These are phyloP conservation scores for Sugiyamaella marilandica DNA, from an alignment of 805 yeast genomes.

Conservation along the genomic window DNA sequence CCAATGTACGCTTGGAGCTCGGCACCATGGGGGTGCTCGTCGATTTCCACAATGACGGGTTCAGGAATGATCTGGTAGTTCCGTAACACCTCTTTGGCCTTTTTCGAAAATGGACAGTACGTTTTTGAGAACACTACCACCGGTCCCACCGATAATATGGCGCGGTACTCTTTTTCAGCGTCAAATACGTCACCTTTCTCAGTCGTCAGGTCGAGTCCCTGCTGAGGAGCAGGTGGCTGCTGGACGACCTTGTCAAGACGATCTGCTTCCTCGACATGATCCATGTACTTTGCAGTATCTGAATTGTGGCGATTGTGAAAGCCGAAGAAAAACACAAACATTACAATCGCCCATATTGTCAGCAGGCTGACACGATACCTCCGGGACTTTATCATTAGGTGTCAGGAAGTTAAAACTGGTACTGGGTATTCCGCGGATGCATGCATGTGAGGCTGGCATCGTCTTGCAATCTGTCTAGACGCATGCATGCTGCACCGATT, in stretches of 20 bases:
- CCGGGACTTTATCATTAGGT: slow-evolving; percentile 29
- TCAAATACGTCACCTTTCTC: slow-evolving; percentile 37
- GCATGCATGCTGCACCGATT: too few relatives aligned
- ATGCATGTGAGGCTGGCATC: too few relatives aligned
- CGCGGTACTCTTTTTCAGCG: slow-evolving; percentile 50
- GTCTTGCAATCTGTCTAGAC: too few relatives aligned
- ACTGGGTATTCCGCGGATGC: too few relatives aligned
- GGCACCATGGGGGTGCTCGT: slow-evolving; percentile 68
- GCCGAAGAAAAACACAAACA: slow-evolving; percentile 32
- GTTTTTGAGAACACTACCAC: slow-evolving; percentile 49
- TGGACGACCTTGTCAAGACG: slow-evolving; percentile 12
- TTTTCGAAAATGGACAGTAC: slow-evolving; percentile 63
- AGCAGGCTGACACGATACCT: slow-evolving; percentile 40
- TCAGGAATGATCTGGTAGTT: slow-evolving; percentile 68
- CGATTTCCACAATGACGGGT: slow-evolving; percentile 75
- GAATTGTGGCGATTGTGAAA: slow-evolving; percentile 31
- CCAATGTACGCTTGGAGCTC: slow-evolving; percentile 71
- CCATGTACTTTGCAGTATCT: slow-evolving; percentile 11
- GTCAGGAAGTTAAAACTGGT: not conserved
- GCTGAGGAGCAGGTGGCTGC: not conserved
- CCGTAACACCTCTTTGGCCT: slow-evolving; percentile 62
- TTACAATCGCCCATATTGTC: slow-evolving; percentile 38
- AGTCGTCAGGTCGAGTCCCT: slow-evolving; percentile 22
- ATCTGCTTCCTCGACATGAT: slow-evolving; percentile 15
- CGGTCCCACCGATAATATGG: slow-evolving; percentile 58